Conservation (phyloP, 2,329 filamentous ascomycete genomes). For the Fusarium solani-melongenae region DNA sequence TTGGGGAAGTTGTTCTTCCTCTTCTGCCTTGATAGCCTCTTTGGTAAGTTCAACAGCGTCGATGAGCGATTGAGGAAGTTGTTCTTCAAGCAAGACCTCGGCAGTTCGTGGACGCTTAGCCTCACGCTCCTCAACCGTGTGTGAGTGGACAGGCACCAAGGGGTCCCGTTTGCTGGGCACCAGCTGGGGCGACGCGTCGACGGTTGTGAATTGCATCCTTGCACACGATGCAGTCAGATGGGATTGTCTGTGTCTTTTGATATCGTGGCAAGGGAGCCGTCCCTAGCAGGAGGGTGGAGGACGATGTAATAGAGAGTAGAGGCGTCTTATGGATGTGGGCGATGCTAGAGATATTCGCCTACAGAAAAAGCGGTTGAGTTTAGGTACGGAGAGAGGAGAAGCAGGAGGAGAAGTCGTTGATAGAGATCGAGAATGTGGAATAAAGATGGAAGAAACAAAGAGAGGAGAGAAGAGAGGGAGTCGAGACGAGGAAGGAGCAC, state of each 20-base stretch:
- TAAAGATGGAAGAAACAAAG: constrained; percentile 18
- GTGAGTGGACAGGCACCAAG: constrained; percentile 7
- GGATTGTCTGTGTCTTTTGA: constrained; percentile 18
- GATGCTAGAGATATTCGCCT: constrained; percentile 7
- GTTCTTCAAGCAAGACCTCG: constrained; percentile 27
- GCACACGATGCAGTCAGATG: constrained; percentile 33
- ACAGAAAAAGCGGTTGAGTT: constrained; percentile 3
- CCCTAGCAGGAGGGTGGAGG: constrained; percentile 35
- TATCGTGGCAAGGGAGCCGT: constrained; percentile 42
- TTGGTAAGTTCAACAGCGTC: constrained; percentile 37
- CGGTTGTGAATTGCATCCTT: constrained; percentile 42
- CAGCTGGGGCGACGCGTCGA: constrained; percentile 9
- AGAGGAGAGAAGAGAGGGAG: constrained; percentile 16
- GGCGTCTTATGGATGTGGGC: constrained; percentile 3
- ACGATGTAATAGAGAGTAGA: constrained; percentile 8
- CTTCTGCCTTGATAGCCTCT: constrained; percentile 21
- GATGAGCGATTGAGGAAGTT: constrained; percentile 43
- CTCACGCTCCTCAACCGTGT: constrained; percentile 8
- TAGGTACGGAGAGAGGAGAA: constrained; percentile 10
- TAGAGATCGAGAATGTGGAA: not conserved
- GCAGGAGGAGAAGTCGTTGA: not conserved
- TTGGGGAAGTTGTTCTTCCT: constrained; percentile 41
- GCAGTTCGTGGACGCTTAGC: constrained; percentile 39
- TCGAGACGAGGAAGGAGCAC: constrained; percentile 25
- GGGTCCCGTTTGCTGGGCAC: constrained; percentile 24